Evolutionary conservation across 305 asterid genomes (phyloP), one percentile per base, ranked within the genome.

Genomic region (Fraxinus baroniana): DNA sequence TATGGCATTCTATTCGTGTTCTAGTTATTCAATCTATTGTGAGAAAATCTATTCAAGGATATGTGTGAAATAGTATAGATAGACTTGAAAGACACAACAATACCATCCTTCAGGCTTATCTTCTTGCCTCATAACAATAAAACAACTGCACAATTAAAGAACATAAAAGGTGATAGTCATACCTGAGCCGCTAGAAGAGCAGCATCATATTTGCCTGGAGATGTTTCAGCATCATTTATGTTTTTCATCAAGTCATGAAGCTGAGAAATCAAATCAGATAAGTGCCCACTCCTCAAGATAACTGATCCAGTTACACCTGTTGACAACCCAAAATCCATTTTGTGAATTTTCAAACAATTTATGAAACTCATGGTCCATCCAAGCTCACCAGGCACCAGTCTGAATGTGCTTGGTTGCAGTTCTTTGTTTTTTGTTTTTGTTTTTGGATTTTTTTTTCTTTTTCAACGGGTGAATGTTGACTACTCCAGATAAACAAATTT

Each of bases 251-350:
- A 84, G 79, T 90, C 93, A 84, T 93, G 97, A 84, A 93, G 93
- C 87, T 93, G 90, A 36, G 90, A 88, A 86, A 93, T 88, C 84
- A 93, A 73, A 84, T 93, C 97, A 7, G 94, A 91, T 84, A 93
- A 85, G 15, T 84, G 88, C 79, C 97, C 97, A 75, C 93, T 92
- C 85, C 91, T 93, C 91, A 93, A 88, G 86, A 93, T 78, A 60
- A 93, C 87, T 17, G 97, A 91, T 84, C 97, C 96, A 76, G 97
- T 93, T 74, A 93, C 87, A 82, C 97, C 97, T 93, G 90, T 44
- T 82, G 77, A 82, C 52, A 74, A 79, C 7, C 73, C 76, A 79
- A 79, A 55, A 74, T 6, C 44, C 9, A 60, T 22, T 32, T 57
- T 77, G 55, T 39, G 39, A 62, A 62, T 39, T 57, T 8, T 72